Percentiles rank a stretch among this genome's conserved stretches.
Evolutionary conservation across 768 basidiomycete species (phyloP).

Genomic region (Tulasnella sp.): DNA sequence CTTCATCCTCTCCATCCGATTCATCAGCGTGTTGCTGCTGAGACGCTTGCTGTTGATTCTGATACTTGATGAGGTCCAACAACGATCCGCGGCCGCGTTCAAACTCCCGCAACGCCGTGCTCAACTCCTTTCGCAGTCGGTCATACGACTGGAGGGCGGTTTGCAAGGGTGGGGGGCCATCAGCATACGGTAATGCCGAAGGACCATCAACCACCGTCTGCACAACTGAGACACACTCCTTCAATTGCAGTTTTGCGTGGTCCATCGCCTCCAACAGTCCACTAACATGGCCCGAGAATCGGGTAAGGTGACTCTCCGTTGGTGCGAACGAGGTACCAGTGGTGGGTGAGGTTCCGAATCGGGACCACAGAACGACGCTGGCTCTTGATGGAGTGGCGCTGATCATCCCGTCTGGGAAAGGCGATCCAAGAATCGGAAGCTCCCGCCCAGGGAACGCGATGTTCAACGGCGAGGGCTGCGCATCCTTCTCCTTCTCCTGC

Average conservation of each 20-base stretch:
- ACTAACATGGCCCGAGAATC: slow-evolving; percentile 68
- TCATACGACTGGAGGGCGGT: slow-evolving; percentile 57
- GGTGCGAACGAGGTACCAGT: slow-evolving; percentile 48
- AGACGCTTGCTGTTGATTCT: background rate
- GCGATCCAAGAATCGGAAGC: background rate
- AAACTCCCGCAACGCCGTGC: slow-evolving; percentile 70
- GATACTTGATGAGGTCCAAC: slow-evolving; percentile 18
- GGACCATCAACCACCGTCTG: background rate
- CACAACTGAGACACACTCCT: slow-evolving; percentile 44
- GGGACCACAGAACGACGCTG: background rate
- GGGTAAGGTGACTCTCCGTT: slow-evolving; percentile 55
- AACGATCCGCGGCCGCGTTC: slow-evolving; percentile 67
- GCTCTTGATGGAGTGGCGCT: background rate
- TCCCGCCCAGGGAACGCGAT: background rate
- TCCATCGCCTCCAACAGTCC: slow-evolving; percentile 59
- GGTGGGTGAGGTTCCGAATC: slow-evolving; percentile 28
- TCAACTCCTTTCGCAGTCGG: slow-evolving; percentile 63
- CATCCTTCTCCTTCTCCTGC: slow-evolving; percentile 42
- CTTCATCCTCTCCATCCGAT: slow-evolving; percentile 24
- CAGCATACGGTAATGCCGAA: background rate
- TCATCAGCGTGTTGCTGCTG: slow-evolving; percentile 31
- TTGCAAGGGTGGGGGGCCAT: background rate
- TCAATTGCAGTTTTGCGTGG: slow-evolving; percentile 61
- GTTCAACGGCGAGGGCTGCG: slow-evolving; percentile 6
- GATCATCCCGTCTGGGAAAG: background rate